Evolutionary conservation across 768 basidiomycete genomes (phyloP), one percentile per base, ranked within the genome.

Genomic region (Amanita rubescens): DNA sequence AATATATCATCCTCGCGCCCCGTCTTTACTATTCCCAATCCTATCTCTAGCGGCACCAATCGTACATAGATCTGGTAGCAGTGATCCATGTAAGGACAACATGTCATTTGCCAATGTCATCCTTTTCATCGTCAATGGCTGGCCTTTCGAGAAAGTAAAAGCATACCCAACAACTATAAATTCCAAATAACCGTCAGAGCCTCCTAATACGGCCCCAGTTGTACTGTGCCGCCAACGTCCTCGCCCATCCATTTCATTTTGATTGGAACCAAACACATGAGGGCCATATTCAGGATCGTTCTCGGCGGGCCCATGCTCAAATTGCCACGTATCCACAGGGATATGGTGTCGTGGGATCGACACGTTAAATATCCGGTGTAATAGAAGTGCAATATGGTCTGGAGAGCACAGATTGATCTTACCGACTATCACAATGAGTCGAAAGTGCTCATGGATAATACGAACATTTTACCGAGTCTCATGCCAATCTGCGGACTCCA

Each of bases 331-430:
- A 30, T 87, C 84, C 24, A 71, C 74, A 2, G 90, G 90, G 58
- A 97, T 93, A 65, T 96, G 93, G 63, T 90, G 82, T 53, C 88
- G 81, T 2, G 94, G 94, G 68, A 97, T 94, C 17, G 94, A 94
- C 15, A 90, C 87, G 67, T 97, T 97, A 75, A 96, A 97, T 5
- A 90, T 96, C 22, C 84, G 82, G 60, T 94, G 90, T 3, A 94
- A 76, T 32, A 97, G 87, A 14, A 97, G 75, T 1, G 93, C 90
- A 50, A 96, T 75, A 61, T 97, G 94, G 63, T 94, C 93, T 1
- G 93, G 92, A 2, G 94, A 95, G 59, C 80, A 94, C 17, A 96
- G 74, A 61, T 81, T 94, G 49, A 96, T 78, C 61, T 82, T 87
- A n/a, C 90, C 94, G 54, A 77, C 94, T 94, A 58, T 22, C 53